Evolutionary conservation across 768 basidiomycete genomes (phyloP).

Genomic region (Hydnum rufescens): DNA sequence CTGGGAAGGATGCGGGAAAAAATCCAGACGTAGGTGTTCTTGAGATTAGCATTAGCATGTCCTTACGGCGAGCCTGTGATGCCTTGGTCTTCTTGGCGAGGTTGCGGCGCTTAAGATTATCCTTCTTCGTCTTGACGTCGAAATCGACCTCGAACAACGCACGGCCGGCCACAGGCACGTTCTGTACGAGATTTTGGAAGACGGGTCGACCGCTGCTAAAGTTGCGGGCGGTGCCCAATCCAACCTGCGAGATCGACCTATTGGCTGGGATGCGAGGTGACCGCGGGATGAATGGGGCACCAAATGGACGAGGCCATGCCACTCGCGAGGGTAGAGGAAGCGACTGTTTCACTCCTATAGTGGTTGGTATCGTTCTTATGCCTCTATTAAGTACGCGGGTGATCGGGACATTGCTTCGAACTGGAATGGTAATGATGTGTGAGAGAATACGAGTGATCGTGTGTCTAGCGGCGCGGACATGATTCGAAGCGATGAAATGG

Average conservation of each 20-base stretch:
- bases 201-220: slow-evolving; percentile 52
- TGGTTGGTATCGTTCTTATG: too few species aligned
- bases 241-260: slow-evolving; percentile 35
- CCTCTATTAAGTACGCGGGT: too few species aligned
- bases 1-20: slow-evolving; percentile 4
- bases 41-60: slow-evolving; percentile 16
- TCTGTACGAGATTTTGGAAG: slow-evolving; percentile 62
- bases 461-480: too few species aligned
- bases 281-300: neutral
- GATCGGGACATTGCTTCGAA: too few species aligned
- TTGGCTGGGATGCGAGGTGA: neutral
- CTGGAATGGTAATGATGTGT: too few species aligned
- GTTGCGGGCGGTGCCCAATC: slow-evolving; percentile 54
- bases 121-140: slow-evolving; percentile 35
- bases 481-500: too few species aligned
- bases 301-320: neutral
- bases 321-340: neutral
- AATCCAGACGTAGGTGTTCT: slow-evolving; percentile 5
- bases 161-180: slow-evolving; percentile 56
- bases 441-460: too few species aligned
- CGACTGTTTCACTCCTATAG: too few species aligned
- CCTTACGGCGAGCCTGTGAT: slow-evolving; percentile 14
- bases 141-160: slow-evolving; percentile 58
- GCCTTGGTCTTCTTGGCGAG: slow-evolving; percentile 12
- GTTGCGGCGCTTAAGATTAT: slow-evolving; percentile 12